phyloP scores from a whole-genome alignment of 192 early-diverging fungal species.

The Oehlia diaphana region DNA sequence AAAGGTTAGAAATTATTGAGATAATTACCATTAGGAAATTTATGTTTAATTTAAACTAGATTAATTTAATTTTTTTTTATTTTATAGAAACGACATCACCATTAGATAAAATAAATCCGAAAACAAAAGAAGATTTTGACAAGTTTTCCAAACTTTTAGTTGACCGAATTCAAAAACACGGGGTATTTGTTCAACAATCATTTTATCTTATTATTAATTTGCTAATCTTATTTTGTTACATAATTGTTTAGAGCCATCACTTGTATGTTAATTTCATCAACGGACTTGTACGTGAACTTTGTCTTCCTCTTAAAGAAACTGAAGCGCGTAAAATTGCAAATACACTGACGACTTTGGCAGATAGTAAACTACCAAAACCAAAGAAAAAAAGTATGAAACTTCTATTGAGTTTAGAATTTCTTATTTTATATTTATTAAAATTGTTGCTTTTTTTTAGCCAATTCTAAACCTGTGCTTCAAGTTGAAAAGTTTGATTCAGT shows the following conservation, averaged over 20 bases:
- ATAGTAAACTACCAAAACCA: constrained; percentile 67
- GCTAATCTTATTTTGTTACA: background rate
- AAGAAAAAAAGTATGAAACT: constrained; percentile 60
- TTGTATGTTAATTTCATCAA: constrained; percentile 63
- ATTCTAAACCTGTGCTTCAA: constrained; percentile 38
- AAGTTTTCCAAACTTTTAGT: constrained; percentile 62
- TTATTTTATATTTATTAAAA: background rate
- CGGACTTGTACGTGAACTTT: constrained; percentile 64
- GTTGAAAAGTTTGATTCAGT: constrained; percentile 34
- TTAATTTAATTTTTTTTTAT: constrained; percentile 14
- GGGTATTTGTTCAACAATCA: constrained; percentile 37
- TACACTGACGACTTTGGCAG: constrained; percentile 65
- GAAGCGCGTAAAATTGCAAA: constrained; percentile 65
- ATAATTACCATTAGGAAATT: background rate
- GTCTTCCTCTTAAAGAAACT: constrained; percentile 57
- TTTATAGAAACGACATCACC: constrained; percentile 14
- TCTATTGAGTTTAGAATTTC: background rate
- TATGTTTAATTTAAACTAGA: background rate
- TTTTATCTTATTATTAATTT: background rate
- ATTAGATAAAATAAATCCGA: constrained; percentile 55
- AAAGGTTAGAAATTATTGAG: background rate
- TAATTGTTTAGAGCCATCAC: constrained; percentile 42
- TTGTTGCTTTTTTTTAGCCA: background rate
- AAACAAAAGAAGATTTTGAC: constrained; percentile 69
- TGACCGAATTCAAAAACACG: constrained; percentile 54